Conservation (phyloP, 257 asterid species). For the Handroanthus guayacan region DNA sequence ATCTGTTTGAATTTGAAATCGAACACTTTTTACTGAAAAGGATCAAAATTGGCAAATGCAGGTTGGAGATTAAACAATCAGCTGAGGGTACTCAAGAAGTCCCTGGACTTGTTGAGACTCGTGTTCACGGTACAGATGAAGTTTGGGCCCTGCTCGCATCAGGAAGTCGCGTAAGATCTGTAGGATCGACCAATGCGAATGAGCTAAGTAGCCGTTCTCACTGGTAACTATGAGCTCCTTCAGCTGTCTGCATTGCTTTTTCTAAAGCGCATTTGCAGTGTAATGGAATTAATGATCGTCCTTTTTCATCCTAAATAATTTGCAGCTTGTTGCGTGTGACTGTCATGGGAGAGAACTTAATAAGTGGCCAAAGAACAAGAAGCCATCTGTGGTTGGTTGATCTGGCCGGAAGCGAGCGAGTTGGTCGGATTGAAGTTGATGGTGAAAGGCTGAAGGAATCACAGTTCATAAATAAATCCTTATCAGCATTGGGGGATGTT, state of each 20-base stretch:
- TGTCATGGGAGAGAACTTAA: conserved; percentile 72
- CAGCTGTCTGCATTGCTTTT: conserved; percentile 8
- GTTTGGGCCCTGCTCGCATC: conserved; percentile 85
- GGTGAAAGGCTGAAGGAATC: conserved; percentile 97
- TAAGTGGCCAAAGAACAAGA: conserved; percentile 84
- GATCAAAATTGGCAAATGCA: conserved; percentile 45
- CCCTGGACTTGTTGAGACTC: conserved; percentile 95
- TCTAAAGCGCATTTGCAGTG: not conserved
- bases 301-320: not conserved
- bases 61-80: conserved; percentile 97
- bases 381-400: conserved; percentile 99
- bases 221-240: conserved; percentile 59
- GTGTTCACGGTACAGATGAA: conserved; percentile 72
- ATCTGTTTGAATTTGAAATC: not conserved
- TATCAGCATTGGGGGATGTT: conserved; percentile 96
- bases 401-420: conserved; percentile 98
- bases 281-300: conserved; percentile 9
- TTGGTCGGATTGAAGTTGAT: conserved; percentile 90
- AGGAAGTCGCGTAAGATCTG: conserved; percentile 95
- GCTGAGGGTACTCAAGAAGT: conserved; percentile 99
- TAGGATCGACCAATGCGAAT: conserved; percentile 96
- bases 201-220: conserved; percentile 99
- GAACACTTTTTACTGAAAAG: not conserved
- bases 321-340: conserved; percentile 94
- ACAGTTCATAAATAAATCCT: conserved; percentile 90